Percentiles rank a stretch among this genome's conserved stretches.
Evolutionary conservation across 192 early-diverging fungal genomes (phyloP).

Genomic region (Backusella parvicylindrica): DNA sequence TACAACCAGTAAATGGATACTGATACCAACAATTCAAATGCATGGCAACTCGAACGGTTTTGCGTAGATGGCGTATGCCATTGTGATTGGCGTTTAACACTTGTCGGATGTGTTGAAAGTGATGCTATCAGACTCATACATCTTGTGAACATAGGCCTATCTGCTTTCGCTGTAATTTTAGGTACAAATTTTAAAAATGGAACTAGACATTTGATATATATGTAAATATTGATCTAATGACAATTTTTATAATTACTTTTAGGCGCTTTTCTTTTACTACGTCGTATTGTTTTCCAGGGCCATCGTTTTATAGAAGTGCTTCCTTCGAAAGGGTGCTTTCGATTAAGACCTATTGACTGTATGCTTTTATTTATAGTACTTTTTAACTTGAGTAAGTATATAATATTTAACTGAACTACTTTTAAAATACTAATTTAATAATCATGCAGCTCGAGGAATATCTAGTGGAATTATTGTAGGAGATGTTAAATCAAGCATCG

Average conservation of each 20-base stretch:
- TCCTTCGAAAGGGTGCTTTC: slow-evolving; percentile 11
- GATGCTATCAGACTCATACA: slow-evolving; percentile 14
- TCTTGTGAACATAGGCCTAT: slow-evolving; percentile 14
- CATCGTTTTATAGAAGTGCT: slow-evolving; percentile 13
- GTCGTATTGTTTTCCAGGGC: slow-evolving; percentile 18
- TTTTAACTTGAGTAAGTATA: slow-evolving; percentile 24
- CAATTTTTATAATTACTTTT: neutral
- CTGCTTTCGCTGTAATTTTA: slow-evolving; percentile 11
- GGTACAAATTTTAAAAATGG: slow-evolving; percentile 10
- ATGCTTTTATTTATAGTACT: slow-evolving; percentile 16
- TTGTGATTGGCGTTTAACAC: slow-evolving; percentile 19
- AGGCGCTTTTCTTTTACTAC: slow-evolving; percentile 7
- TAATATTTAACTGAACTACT: neutral
- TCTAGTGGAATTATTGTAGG: slow-evolving; percentile 17
- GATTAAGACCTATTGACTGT: slow-evolving; percentile 26
- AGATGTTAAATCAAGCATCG: slow-evolving; percentile 10
- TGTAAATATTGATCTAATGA: neutral
- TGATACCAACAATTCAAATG: neutral
- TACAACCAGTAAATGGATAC: neutral
- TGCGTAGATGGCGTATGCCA: slow-evolving; percentile 15
- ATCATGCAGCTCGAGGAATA: slow-evolving; percentile 16
- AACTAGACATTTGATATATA: neutral
- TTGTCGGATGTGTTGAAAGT: slow-evolving; percentile 14
- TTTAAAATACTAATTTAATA: neutral
- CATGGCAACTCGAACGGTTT: neutral